phyloP scores from a whole-genome alignment of 345 rosid species.

The Eucalyptus urophylla region DNA sequence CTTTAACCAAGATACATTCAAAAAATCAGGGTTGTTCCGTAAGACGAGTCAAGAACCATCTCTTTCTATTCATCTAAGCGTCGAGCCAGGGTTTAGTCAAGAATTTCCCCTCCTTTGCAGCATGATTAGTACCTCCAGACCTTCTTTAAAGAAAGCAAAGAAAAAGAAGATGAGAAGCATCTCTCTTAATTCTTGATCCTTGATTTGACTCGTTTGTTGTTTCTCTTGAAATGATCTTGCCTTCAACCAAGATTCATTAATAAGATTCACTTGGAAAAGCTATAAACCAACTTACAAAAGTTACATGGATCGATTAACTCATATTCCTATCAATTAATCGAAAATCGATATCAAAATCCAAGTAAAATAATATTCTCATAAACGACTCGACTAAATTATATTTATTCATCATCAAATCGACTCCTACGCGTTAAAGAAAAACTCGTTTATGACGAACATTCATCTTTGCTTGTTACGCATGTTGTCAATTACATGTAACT shows the following conservation, averaged over 20 bases:
- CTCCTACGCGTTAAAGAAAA: not conserved
- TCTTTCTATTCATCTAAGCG: not conserved
- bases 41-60: not conserved
- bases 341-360: too few species aligned
- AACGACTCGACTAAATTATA: too few species aligned
- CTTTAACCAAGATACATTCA: not conserved
- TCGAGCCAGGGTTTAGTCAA: not conserved
- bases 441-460: too few species aligned
- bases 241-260: not conserved
- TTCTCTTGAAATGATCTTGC: not conserved
- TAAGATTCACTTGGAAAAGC: too few species aligned
- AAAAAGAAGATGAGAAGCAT: not conserved
- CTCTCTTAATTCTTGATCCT: too few species aligned
- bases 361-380: not conserved
- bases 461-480: not conserved
- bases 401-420: not conserved
- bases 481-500: not conserved
- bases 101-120: not conserved
- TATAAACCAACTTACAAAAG: too few species aligned
- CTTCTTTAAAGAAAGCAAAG: not conserved
- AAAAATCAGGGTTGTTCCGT: not conserved
- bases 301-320: too few species aligned
- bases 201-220: not conserved
- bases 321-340: too few species aligned
- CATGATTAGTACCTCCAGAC: not conserved